phyloP scores from a whole-genome alignment of 2,329 filamentous ascomycete genomes.

The Dactylonectria macrodidyma region DNA sequence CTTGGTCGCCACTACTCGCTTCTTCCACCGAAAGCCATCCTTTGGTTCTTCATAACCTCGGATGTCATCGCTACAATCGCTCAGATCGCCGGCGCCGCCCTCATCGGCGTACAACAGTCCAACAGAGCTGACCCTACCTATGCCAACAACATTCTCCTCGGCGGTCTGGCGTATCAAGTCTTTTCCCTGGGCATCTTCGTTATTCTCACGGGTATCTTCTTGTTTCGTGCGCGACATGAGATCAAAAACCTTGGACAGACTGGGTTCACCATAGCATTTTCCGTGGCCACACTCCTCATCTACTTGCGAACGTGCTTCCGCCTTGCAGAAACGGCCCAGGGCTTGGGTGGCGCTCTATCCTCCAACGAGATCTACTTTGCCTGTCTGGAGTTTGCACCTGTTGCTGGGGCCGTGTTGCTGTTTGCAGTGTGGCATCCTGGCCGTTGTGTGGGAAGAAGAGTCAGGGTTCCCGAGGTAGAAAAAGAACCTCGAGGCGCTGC shows the following conservation, averaged over 20 bases:
- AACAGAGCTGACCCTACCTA: constrained; percentile 64
- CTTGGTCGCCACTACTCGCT: constrained; percentile 60
- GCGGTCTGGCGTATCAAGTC: constrained; percentile 68
- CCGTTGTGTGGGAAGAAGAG: constrained; percentile 47
- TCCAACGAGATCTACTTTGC: constrained; percentile 69
- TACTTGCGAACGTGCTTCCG: constrained; percentile 69
- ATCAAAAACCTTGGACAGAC: constrained; percentile 48
- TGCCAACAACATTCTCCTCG: constrained; percentile 69
- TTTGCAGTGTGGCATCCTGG: constrained; percentile 55
- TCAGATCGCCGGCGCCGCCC: constrained; percentile 68
- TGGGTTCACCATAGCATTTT: constrained; percentile 59
- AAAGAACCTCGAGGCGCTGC: constrained; percentile 29
- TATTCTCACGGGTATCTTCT: constrained; percentile 58
- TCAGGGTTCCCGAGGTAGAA: constrained; percentile 37
- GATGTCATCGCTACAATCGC: constrained; percentile 68
- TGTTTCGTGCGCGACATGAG: constrained; percentile 54
- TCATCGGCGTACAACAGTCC: constrained; percentile 65
- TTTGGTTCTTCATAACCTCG: constrained; percentile 68
- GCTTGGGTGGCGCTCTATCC: constrained; percentile 60
- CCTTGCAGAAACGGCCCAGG: constrained; percentile 68
- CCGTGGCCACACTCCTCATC: constrained; percentile 62
- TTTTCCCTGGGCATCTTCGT: constrained; percentile 66
- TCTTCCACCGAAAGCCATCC: constrained; percentile 61
- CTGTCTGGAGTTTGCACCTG: constrained; percentile 67
- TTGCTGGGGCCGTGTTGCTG: constrained; percentile 64